Evolutionary conservation across 2,329 filamentous ascomycete genomes (phyloP).

Genomic region (Pyrenochaeta sp.): DNA sequence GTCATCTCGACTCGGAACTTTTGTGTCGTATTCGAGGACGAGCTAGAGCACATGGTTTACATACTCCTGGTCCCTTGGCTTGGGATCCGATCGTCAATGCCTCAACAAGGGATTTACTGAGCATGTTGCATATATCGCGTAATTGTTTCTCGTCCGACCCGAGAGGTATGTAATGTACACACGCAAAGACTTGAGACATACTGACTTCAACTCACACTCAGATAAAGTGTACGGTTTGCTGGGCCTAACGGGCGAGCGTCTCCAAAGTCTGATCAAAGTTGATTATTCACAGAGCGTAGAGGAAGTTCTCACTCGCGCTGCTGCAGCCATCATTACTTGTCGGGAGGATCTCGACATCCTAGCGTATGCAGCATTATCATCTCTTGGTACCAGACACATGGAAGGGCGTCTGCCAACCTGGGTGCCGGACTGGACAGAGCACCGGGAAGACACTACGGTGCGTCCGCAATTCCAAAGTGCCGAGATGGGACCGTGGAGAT

Average conservation of each 20-base stretch:
- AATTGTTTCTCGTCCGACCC: conserved; percentile 17
- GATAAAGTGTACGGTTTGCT: conserved; percentile 19
- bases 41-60: conserved; percentile 14
- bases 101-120: conserved; percentile 16
- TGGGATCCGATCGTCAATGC: conserved; percentile 21
- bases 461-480: conserved; percentile 11
- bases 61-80: conserved; percentile 18
- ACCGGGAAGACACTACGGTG: conserved; percentile 3
- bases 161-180: neutral
- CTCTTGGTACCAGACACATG: neutral
- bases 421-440: conserved; percentile 18
- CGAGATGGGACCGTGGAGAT: conserved; percentile 16
- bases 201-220: too few species aligned
- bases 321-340: conserved; percentile 17
- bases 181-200: too few species aligned
- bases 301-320: conserved; percentile 13
- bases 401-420: conserved; percentile 10
- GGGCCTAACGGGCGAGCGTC: conserved; percentile 13
- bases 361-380: conserved; percentile 13
- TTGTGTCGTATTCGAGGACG: conserved; percentile 17
- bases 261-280: conserved; percentile 16
- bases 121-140: conserved; percentile 13
- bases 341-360: conserved; percentile 16
- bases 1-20: conserved; percentile 8
- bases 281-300: conserved; percentile 20